Conservation (phyloP, 257 asterid genomes). For the Gardenia jasminoides region DNA sequence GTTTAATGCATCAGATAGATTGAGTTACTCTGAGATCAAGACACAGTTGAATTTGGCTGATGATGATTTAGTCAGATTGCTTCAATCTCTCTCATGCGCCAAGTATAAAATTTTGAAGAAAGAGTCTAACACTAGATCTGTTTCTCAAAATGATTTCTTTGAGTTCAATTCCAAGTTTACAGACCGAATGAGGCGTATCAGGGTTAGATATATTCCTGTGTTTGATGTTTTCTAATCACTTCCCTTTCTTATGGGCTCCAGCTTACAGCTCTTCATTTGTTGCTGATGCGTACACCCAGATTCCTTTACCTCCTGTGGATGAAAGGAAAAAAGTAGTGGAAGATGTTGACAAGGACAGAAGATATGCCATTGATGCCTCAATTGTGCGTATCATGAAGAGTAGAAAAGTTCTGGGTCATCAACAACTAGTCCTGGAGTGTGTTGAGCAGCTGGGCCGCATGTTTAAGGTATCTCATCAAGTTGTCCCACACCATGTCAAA, state of each 20-base stretch:
- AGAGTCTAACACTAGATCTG: slow-evolving; percentile 84
- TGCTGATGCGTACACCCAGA: slow-evolving; percentile 39
- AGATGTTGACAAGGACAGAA: slow-evolving; percentile 96
- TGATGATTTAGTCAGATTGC: slow-evolving; percentile 91
- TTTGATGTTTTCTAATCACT: not conserved
- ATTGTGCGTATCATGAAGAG: slow-evolving; percentile 99
- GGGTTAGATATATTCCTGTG: slow-evolving; percentile 42
- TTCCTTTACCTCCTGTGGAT: slow-evolving; percentile 97
- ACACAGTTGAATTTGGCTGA: slow-evolving; percentile 79
- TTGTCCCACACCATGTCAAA: no score
- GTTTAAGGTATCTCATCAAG: slow-evolving; percentile 82
- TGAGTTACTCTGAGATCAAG: slow-evolving; percentile 91
- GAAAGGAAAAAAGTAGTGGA: slow-evolving; percentile 96
- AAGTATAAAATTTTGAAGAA: slow-evolving; percentile 81
- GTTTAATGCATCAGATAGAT: slow-evolving; percentile 82
- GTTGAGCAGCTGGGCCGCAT: slow-evolving; percentile 93
- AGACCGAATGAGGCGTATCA: slow-evolving; percentile 93
- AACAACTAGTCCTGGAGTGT: slow-evolving; percentile 93
- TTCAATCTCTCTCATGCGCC: slow-evolving; percentile 98
- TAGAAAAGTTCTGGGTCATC: slow-evolving; percentile 90
- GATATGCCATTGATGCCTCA: slow-evolving; percentile 98
- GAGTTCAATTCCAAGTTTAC: slow-evolving; percentile 91
- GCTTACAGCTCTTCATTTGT: not conserved
- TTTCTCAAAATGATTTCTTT: slow-evolving; percentile 77
- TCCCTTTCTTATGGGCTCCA: not conserved